Evolutionary conservation across 208 protist species (phyloP), one percentile per base, ranked within the genome.

Genomic region (Acanthamoeba pearcei): DNA sequence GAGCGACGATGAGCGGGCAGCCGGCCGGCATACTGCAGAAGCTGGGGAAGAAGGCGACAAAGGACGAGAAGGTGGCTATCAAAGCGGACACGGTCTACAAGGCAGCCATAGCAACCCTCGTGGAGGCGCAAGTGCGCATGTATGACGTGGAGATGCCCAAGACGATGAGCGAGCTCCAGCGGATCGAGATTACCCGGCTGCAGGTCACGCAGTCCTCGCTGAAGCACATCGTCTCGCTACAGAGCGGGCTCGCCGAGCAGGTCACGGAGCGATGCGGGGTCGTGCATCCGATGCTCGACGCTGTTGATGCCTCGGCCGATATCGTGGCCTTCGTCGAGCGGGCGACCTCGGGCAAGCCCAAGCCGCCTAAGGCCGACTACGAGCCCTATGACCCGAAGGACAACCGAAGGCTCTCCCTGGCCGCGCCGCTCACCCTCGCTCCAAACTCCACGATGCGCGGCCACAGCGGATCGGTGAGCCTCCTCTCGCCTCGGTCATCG

Each of bases 341-440:
- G 10, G 24, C 15, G 3, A 74, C 32, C 15, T 29, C 57, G 4
- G 19, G 38, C 60, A 91, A 91, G 85, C 15, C 27, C n/a, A 91
- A 91, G 35, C 85, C 85, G 32, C 62, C 85, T 17, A 68, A 74
- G 42, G 55, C 60, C 35, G 60, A 91, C 5, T 91, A 91, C 24
- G 60, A 91, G 15, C 85, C 85, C n/a, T 91, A 91, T 60, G 85
- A 91, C 62, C 42, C 85, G 35, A 86, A 86, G 78, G 42, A 17
- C 51, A 29, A 86, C 27, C 46, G 78, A 32, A 57, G 78, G 46
- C 51, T 86, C 42, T 64, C 78, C 72, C 3, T 82, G 35, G 72
- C 22, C 38, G 68, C 10, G 9, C 72, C 72, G 35, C 8, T 82
- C 72, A 55, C 72, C 5, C 22, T 42, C 72, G 13, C 22, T 35